Percentiles rank a stretch among this genome's conserved stretches.
These are phyloP conservation scores for Aspergillus caelatus DNA, from an alignment of 2,329 filamentous ascomycete species.

Conservation along the genomic window DNA sequence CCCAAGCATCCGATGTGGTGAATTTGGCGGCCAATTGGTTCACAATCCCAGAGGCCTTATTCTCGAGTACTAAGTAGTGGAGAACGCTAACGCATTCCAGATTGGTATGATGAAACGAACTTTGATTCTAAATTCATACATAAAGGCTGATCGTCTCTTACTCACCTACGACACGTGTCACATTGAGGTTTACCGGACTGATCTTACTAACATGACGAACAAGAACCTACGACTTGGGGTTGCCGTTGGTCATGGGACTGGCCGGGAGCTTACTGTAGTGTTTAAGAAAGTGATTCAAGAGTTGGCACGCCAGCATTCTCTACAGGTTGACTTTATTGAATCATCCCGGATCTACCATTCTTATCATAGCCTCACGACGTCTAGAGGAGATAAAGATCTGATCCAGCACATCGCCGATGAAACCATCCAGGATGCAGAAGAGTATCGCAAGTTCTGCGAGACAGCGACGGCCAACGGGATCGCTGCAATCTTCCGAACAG, in stretches of 20 bases:
- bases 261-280: neutral
- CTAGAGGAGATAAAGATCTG: neutral
- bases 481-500: neutral
- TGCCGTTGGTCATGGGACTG: neutral
- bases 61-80: neutral
- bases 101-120: no score
- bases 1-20: no score
- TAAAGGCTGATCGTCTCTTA: neutral
- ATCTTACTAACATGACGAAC: neutral
- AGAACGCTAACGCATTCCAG: no score
- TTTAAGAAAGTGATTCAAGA: neutral
- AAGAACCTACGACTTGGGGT: neutral
- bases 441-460: neutral
- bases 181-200: neutral
- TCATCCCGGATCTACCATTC: neutral
- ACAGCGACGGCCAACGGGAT: neutral
- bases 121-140: no score
- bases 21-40: no score
- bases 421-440: neutral
- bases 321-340: neutral
- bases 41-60: no score
- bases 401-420: neutral
- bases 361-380: neutral
- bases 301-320: neutral
- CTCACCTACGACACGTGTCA: neutral